A percentile compares a stretch with the other conserved stretches of the same genome.
These are phyloP conservation scores for Colletotrichum horii DNA, from an alignment of 2,329 filamentous ascomycete genomes.

Conservation along the genomic window DNA sequence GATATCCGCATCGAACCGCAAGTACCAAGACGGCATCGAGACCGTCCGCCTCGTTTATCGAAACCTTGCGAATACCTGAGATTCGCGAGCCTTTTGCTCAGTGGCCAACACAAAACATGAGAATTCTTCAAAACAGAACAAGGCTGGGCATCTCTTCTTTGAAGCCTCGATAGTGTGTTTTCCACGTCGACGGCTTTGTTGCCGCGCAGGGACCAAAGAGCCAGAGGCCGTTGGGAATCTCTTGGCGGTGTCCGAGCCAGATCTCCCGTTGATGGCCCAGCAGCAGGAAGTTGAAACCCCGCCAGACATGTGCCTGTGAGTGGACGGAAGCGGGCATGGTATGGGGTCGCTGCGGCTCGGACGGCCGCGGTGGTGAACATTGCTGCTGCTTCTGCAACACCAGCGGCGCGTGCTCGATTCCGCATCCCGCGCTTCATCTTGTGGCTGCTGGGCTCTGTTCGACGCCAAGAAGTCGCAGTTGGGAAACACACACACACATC, in stretches of 20 bases:
- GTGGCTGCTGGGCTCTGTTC: not conserved
- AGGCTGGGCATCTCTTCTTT: not conserved
- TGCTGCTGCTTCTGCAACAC: not conserved
- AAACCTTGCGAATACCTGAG: not conserved
- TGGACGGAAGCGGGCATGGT: not conserved
- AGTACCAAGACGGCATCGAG: not conserved
- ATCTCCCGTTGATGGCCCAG: not conserved
- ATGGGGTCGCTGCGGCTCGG: not conserved
- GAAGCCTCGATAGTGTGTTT: not conserved
- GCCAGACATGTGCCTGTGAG: not conserved
- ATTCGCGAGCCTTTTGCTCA: not conserved
- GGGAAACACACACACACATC: not conserved
- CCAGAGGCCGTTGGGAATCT: constrained; percentile 9
- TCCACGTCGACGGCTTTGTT: not conserved
- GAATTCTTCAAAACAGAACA: not conserved
- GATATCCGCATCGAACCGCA: not conserved
- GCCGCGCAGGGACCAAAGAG: not conserved
- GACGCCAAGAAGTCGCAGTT: constrained; percentile 4
- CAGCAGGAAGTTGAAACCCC: not conserved
- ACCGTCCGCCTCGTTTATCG: not conserved
- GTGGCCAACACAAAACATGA: not conserved
- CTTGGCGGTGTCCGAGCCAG: constrained; percentile 18
- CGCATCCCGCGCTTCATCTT: not conserved
- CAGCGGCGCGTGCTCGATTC: not conserved
- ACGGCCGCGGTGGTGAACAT: not conserved